Base-by-base conservation (phyloP, 176 grass and related monocot genomes). In the Musa acuminata region DNA sequence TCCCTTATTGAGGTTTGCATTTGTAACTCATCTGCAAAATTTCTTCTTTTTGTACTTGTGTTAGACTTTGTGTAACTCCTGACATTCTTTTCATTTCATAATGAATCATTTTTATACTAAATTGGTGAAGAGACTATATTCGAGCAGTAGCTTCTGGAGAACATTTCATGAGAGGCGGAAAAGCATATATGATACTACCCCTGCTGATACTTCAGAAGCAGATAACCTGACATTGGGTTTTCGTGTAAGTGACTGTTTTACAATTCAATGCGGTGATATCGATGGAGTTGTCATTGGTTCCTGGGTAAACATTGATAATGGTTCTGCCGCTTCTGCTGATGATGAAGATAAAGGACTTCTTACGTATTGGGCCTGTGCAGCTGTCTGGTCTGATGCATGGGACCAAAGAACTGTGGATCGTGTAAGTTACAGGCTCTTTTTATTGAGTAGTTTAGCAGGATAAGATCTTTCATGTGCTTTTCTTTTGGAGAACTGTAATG, bases 311-410 rank as follows among this genome's bases (percentile, higher is more conserved):
- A 77, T 87, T 74, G 74, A 75, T 66, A 78, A 78, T 88, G 74
- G n/a, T 53, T 69, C 76, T 73, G 71, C 80, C 73, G 65, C 68
- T 71, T 82, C 77, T 77, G 83, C 84, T 55, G 81, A 72, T 64
- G 79, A 80, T 83, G 77, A 82, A 71, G 79, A 85, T 70, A 72
- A 50, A 54, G 50, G 83, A 83, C 75, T 76, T 73, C 55, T 77
- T 85, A 84, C 86, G 23, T 97, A 91, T 80, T 97, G 94, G 94
- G 84, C 82, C 59, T 97, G 85, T 88, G 94, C 90, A 67, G 85
- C 84, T 85, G 83, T 81, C n/a, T 97, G 94, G 94, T 97, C 86
- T 71, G 90, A 91, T 80, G 79, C 82, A 20, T 97, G 94, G 94
- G 90, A 91, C 79, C 85, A 85, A 84, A 84, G 77, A 89, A 91